Base-by-base conservation (phyloP, 768 basidiomycete species). In the Lyophyllum decastes region DNA sequence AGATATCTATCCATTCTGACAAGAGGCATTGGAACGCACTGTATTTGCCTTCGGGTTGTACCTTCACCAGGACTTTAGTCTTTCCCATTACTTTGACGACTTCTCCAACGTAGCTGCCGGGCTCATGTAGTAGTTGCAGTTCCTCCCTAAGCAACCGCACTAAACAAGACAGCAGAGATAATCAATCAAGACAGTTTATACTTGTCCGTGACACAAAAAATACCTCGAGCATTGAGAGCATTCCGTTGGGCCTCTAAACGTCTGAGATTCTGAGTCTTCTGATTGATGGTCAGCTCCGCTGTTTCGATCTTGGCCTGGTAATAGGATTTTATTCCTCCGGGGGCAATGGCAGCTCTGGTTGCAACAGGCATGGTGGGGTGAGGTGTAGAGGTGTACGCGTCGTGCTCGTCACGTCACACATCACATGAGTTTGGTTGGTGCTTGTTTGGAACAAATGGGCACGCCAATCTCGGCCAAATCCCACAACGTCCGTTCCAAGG, bases 71-170 rank as follows among this genome's bases (percentile, higher is more conserved):
- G 14, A 98, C 95, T 75, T 97, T 98, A 73, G 88, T 98, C 89
- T 98, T 98, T 54, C 95, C 94, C 97, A 98, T 99, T 6, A 97
- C 90, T 75, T 96, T 98, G 64, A 98, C 89, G 12, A 98, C 87
- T 74, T 98, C 97, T 7, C 97, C 97, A 40, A 99, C 95, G 75
- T 98, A 98, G 69, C 90, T 93, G 25, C 95, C 96, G 0, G 97
- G 95, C 68, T 98, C 96, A 62, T 52, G 59, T n/a, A 61, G 52
- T n/a, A 63, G 38, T 24, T 63, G 95, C 2, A 98, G 77, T 74
- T 96, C 96, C 72, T 99, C 96, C 40, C 95, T 73, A 33, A 98
- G 78, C 10, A 98, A 73, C 47, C 96, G 82, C 25, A 99, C 96
- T 97, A 5, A 9, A 54, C 16, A 46, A 16, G 35, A 34, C 3